A percentile compares a stretch with the other conserved stretches of the same genome.
These are phyloP conservation scores for Kwoniella pini DNA, from an alignment of 768 basidiomycete species.

Conservation along the genomic window DNA sequence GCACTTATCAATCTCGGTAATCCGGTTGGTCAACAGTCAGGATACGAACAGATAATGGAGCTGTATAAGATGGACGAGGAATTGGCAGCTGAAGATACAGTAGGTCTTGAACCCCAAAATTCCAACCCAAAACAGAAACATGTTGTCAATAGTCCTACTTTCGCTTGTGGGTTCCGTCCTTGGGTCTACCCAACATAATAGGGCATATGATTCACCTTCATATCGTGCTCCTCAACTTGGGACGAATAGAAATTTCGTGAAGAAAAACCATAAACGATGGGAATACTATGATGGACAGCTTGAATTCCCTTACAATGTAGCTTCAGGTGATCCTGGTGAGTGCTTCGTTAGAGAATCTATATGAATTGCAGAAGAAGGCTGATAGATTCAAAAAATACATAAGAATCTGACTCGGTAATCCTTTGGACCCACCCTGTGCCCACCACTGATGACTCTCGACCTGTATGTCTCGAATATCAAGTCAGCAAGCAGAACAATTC, in stretches of 20 bases:
- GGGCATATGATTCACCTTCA: slow-evolving; percentile 30
- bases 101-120: neutral
- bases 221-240: slow-evolving; percentile 16
- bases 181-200: slow-evolving; percentile 19
- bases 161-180: neutral
- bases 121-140: neutral
- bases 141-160: neutral
- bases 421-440: slow-evolving; percentile 65
- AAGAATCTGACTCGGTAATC: slow-evolving; percentile 57
- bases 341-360: no score
- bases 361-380: no score
- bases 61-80: neutral
- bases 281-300: slow-evolving; percentile 32
- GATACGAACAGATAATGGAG: neutral
- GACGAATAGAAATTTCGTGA: slow-evolving; percentile 1
- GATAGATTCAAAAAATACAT: neutral
- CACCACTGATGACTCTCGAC: slow-evolving; percentile 51
- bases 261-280: slow-evolving; percentile 27
- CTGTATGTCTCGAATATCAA: slow-evolving; percentile 57
- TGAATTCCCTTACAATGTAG: slow-evolving; percentile 22
- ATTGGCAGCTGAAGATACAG: neutral
- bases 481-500: slow-evolving; percentile 60
- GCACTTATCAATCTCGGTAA: neutral
- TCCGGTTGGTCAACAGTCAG: neutral
- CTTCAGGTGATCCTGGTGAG: slow-evolving; percentile 62